Evolutionary conservation across 495 filamentous ascomycete genomes (phyloP).

Genomic region (Penicillium lividum): DNA sequence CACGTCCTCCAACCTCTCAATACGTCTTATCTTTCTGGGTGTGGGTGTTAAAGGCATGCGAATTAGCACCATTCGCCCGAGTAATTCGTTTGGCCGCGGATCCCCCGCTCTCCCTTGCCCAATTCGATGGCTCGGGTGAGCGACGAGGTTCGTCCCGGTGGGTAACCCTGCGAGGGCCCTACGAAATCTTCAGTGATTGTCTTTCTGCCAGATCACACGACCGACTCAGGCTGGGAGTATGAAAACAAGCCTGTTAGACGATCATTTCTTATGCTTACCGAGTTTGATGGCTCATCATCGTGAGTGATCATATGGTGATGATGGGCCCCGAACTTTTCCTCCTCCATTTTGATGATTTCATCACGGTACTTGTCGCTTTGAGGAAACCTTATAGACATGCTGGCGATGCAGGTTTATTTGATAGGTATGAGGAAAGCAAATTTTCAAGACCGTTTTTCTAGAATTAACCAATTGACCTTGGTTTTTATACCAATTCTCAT

Average conservation of each 20-base stretch:
- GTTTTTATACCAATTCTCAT: constrained; percentile 5
- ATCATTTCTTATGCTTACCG: not conserved
- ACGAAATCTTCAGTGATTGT: not conserved
- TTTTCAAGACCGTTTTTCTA: not conserved
- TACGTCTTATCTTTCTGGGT: not conserved
- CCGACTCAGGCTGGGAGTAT: not conserved
- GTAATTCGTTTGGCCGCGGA: constrained; percentile 20
- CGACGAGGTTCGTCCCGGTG: constrained; percentile 12
- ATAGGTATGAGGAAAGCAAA: not conserved
- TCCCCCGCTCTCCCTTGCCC: constrained; percentile 17
- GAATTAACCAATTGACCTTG: not conserved
- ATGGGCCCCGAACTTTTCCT: constrained; percentile 5
- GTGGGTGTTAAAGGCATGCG: not conserved
- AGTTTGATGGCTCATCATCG: not conserved
- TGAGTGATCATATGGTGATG: constrained; percentile 10
- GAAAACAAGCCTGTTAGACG: not conserved
- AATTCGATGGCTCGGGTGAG: constrained; percentile 20
- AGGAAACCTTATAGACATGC: constrained; percentile 12
- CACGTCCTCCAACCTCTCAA: not conserved
- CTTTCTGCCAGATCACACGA: not conserved
- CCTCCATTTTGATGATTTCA: constrained; percentile 15
- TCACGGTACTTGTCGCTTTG: constrained; percentile 6
- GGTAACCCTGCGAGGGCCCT: not conserved
- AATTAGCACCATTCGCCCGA: constrained; percentile 7
- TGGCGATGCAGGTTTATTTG: not conserved